Evolutionary conservation across 352 stramenopile genomes (phyloP).

Genomic region (Phytophthora megakarya): DNA sequence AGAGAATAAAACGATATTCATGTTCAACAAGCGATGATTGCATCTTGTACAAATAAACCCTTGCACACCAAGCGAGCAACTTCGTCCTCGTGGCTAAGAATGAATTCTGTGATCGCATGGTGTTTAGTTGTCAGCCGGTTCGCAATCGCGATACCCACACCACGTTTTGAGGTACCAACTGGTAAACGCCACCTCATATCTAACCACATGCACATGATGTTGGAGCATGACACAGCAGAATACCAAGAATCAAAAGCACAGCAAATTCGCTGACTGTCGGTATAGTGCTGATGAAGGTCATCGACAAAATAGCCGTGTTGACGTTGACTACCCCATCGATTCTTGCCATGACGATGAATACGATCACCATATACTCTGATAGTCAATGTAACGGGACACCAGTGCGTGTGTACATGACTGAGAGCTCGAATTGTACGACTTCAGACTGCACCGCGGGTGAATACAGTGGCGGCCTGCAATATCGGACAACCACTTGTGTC

Average conservation of each 20-base stretch:
- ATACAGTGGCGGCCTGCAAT: conserved; percentile 19
- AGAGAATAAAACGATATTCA: not conserved
- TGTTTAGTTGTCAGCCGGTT: not conserved
- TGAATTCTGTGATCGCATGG: not conserved
- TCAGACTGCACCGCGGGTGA: conserved; percentile 13
- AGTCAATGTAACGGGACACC: conserved; percentile 23
- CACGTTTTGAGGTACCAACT: not conserved
- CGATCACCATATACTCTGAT: conserved; percentile 22
- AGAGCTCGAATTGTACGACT: conserved; percentile 9
- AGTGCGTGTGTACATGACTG: conserved; percentile 21
- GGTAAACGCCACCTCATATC: not conserved
- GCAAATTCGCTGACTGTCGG: conserved; percentile 18
- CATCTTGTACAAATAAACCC: no score
- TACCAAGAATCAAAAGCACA: no score
- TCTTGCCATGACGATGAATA: conserved; percentile 6
- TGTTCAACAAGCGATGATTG: not conserved
- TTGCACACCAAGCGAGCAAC: no score
- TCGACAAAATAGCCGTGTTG: not conserved
- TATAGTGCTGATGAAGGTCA: conserved; percentile 8
- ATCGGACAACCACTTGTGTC: conserved; percentile 9
- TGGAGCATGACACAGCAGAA: no score
- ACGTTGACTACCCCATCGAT: not conserved
- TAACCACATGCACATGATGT: not conserved
- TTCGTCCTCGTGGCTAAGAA: no score
- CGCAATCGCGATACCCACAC: not conserved